Evolutionary conservation across 345 rosid genomes (phyloP), one percentile per base, ranked within the genome.

Genomic region (Brassica nigra): DNA sequence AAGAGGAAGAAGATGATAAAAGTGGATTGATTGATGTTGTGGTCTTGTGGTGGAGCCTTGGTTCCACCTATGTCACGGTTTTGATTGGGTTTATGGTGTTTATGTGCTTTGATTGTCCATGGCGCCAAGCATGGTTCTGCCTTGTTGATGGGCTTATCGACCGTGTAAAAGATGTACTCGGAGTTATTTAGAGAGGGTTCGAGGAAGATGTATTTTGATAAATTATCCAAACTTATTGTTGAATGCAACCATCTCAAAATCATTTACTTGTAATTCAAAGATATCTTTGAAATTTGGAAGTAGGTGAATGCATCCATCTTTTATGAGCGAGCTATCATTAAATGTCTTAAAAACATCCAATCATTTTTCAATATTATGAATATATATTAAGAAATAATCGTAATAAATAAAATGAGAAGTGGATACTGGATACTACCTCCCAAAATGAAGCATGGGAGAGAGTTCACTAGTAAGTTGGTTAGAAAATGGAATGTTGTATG

Each of bases 31-130:
- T 80, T 11, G 66, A 75, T 37, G 39, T 75, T 70, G 67, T 59
- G 66, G 62, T 64, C 6, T 69, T 80, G 47, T 54, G 65, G 62
- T 75, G 76, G 79, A 80, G 75, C 36, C 14, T 75, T 2, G 33
- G 33, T 54, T 44, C 79, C 2, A 68, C 83, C 2, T 80, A 75
- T 64, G 67, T 59, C 34, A 62, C 66, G 3, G 62, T 70, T 11
- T 66, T 80, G 70, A 30, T 75, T 14, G 68, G 71, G 1, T 23
- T 71, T 34, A 15, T 7, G 6, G 55, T 70, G 44, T 70, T 77
- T 2, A 0, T 78, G 7, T 71, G 66, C 66, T 54, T 78, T 54
- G 72, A 64, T 64, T 78, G 66, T 77, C 39, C 64, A 6, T 77
- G 70, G 70, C 63, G 64, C 6, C 75, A 39, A 18, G 63, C 55